These are phyloP conservation scores for Stipa capillata DNA, from an alignment of 176 grass and related monocot genomes.

Conservation along the genomic window DNA sequence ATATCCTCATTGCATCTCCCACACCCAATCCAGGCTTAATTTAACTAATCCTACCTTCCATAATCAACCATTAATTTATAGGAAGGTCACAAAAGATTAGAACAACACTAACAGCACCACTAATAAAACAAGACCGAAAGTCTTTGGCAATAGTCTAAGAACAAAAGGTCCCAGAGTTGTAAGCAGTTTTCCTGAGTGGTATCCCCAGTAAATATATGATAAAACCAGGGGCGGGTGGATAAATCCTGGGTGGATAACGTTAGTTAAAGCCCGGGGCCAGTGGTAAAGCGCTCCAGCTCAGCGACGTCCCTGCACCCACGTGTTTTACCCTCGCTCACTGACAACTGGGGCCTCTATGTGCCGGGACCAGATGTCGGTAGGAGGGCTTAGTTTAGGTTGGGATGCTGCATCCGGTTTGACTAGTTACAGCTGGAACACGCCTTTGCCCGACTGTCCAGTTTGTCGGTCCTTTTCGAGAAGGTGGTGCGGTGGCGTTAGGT, in stretches of 20 bases:
- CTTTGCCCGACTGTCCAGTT: background rate
- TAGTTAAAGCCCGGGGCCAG: slow-evolving; percentile 25
- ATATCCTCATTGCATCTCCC: too few species aligned
- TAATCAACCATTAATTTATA: slow-evolving; percentile 3
- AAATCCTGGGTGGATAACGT: background rate
- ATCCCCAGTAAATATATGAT: background rate
- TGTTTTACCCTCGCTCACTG: accelerated
- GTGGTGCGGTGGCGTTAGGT: background rate
- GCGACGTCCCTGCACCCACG: background rate
- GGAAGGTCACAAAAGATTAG: background rate
- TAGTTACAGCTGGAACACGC: slow-evolving; percentile 25
- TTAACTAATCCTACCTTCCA: background rate
- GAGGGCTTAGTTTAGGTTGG: accelerated
- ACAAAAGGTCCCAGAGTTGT: too few species aligned
- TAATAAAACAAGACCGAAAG: too few species aligned
- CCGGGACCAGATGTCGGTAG: background rate
- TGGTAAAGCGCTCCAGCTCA: slow-evolving; percentile 25
- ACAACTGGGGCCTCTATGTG: accelerated
- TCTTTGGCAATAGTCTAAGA: too few species aligned
- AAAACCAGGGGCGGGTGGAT: accelerated
- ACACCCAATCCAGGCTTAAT: background rate
- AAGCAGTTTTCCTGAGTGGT: background rate
- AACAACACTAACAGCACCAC: background rate
- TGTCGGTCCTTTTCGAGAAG: slow-evolving; percentile 8
- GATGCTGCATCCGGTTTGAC: slow-evolving; percentile 3